Conservation (phyloP, 352 stramenopile species). For the Vaucheria bursata region DNA sequence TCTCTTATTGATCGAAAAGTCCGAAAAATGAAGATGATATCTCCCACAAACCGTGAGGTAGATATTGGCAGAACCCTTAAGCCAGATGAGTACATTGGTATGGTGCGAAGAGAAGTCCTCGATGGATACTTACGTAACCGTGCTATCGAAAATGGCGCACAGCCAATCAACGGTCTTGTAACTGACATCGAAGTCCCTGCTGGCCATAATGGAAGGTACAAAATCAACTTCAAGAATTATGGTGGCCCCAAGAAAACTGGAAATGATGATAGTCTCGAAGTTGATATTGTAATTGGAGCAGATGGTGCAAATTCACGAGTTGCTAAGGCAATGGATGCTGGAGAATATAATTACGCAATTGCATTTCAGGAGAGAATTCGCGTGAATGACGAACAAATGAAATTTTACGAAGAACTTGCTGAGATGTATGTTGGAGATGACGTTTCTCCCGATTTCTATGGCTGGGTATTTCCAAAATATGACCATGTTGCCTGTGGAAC, state of each 20-base stretch:
- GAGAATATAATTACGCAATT: constrained; percentile 77
- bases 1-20: constrained; percentile 73
- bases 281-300: constrained; percentile 67
- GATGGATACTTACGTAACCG: constrained; percentile 62
- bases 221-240: constrained; percentile 47
- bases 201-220: constrained; percentile 47
- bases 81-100: constrained; percentile 75
- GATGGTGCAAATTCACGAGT: constrained; percentile 74
- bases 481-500: constrained; percentile 75
- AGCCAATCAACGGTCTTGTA: constrained; percentile 67
- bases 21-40: constrained; percentile 76
- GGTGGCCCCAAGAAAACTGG: background rate
- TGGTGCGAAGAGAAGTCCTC: constrained; percentile 71
- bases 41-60: constrained; percentile 66
- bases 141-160: constrained; percentile 56
- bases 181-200: constrained; percentile 59
- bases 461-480: constrained; percentile 79
- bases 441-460: constrained; percentile 75
- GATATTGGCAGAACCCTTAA: constrained; percentile 71
- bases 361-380: constrained; percentile 79
- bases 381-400: constrained; percentile 72
- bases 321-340: constrained; percentile 73
- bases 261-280: background rate
- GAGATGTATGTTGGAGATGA: constrained; percentile 74
- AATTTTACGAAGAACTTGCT: constrained; percentile 73